Conservation (phyloP, 352 stramenopile species). For the Pythium aristosporum region DNA sequence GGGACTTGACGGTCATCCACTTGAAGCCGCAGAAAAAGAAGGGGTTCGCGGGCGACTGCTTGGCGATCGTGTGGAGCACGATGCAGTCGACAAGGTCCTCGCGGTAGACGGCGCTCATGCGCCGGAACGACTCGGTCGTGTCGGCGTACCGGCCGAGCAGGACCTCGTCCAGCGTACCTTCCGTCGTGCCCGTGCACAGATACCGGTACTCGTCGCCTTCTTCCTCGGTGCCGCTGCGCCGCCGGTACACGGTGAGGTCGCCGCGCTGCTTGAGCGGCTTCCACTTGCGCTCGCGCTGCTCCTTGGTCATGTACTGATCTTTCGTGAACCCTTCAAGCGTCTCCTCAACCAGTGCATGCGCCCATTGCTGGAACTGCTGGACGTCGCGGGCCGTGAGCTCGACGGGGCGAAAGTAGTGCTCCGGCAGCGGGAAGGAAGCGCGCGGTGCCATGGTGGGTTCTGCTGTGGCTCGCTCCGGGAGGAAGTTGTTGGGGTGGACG, state of each 20-base stretch:
- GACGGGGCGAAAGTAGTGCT: constrained; percentile 60
- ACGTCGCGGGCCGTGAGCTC: constrained; percentile 47
- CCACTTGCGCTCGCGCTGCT: constrained; percentile 64
- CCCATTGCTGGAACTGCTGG: constrained; percentile 62
- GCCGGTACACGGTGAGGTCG: constrained; percentile 58
- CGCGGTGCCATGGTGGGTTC: constrained; percentile 22
- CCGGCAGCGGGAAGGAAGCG: constrained; percentile 49
- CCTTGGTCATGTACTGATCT: constrained; percentile 61
- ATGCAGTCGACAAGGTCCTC: constrained; percentile 78
- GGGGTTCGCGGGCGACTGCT: constrained; percentile 40
- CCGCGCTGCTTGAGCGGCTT: constrained; percentile 68
- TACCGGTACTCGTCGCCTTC: constrained; percentile 61
- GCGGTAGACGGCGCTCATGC: constrained; percentile 71
- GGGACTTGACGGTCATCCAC: constrained; percentile 77
- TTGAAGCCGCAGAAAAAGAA: constrained; percentile 83
- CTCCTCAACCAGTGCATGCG: constrained; percentile 54
- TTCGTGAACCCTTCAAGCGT: constrained; percentile 71
- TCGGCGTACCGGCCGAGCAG: constrained; percentile 76
- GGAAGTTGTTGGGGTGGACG: background rate
- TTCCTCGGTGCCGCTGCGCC: constrained; percentile 40
- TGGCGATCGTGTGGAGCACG: constrained; percentile 63
- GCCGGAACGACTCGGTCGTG: constrained; percentile 63
- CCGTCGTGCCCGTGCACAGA: constrained; percentile 57
- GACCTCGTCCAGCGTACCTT: constrained; percentile 72
- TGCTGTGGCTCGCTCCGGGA: background rate